phyloP scores from a whole-genome alignment of 495 filamentous ascomycete genomes.

The Penicillium atrosanguineum region DNA sequence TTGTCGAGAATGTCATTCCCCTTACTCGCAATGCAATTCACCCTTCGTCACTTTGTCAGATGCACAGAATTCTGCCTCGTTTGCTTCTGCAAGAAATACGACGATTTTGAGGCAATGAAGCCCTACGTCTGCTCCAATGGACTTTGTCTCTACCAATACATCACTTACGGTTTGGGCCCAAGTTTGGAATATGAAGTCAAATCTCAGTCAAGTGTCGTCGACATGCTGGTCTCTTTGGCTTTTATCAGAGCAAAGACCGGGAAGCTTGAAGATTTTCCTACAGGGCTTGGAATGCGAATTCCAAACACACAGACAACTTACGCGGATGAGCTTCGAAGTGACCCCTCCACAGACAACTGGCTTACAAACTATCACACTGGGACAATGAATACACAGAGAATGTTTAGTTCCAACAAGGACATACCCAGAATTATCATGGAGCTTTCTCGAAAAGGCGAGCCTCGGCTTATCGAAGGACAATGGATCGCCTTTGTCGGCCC shows the following conservation, averaged over 20 bases:
- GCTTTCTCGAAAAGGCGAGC: constrained; percentile 33
- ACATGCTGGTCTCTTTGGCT: constrained; percentile 81
- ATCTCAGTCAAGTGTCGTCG: constrained; percentile 78
- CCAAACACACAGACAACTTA: constrained; percentile 31
- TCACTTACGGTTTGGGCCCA: constrained; percentile 82
- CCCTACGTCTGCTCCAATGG: constrained; percentile 83
- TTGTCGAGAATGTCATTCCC: constrained; percentile 55
- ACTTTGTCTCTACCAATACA: constrained; percentile 88
- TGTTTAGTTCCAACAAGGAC: constrained; percentile 23
- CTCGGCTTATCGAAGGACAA: constrained; percentile 46
- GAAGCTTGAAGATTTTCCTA: constrained; percentile 60
- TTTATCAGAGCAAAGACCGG: constrained; percentile 55
- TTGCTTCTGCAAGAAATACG: constrained; percentile 72
- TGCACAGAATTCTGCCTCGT: constrained; percentile 88
- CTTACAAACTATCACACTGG: not conserved
- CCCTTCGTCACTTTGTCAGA: constrained; percentile 72
- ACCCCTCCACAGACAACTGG: no score
- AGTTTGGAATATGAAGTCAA: constrained; percentile 83
- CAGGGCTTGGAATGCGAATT: constrained; percentile 66
- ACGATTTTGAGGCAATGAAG: constrained; percentile 78
- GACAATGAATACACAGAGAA: not conserved
- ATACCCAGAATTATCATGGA: constrained; percentile 22
- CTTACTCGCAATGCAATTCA: constrained; percentile 75
- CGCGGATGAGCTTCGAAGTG: no score
- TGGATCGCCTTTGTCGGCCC: constrained; percentile 52